Percentiles rank a stretch among this genome's conserved stretches.
Evolutionary conservation across 2,329 filamentous ascomycete genomes (phyloP).

Genomic region (Salinomyces thailandicus): DNA sequence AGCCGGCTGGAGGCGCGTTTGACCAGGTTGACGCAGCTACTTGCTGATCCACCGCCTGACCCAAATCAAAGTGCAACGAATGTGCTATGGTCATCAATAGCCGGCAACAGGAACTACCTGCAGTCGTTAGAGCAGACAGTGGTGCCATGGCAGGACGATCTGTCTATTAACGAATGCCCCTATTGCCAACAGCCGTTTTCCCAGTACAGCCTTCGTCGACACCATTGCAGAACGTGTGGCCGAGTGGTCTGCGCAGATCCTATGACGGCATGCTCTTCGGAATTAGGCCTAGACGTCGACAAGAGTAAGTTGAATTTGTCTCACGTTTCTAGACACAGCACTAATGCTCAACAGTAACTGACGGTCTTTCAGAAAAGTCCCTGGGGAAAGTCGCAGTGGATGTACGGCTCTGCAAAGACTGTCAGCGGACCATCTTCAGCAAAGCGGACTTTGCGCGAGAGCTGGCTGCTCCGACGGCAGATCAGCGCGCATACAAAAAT

Average conservation of each 20-base stretch:
- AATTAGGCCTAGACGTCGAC: conserved; percentile 70
- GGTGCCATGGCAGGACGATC: conserved; percentile 91
- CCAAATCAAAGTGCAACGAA: conserved; percentile 35
- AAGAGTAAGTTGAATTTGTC: conserved; percentile 38
- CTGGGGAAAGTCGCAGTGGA: conserved; percentile 57
- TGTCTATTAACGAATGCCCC: conserved; percentile 67
- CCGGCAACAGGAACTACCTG: conserved; percentile 58
- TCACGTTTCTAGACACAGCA: conserved; percentile 20
- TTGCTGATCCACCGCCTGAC: conserved; percentile 61
- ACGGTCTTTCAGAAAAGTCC: conserved; percentile 30
- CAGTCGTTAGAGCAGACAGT: conserved; percentile 83
- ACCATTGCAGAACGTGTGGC: conserved; percentile 91
- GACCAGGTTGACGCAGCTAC: conserved; percentile 75
- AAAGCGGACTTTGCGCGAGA: conserved; percentile 70
- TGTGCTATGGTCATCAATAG: conserved; percentile 50
- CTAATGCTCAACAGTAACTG: conserved; percentile 22
- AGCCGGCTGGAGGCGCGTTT: conserved; percentile 84
- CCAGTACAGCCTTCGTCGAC: conserved; percentile 80
- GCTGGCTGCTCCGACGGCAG: conserved; percentile 55
- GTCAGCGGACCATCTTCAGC: conserved; percentile 60
- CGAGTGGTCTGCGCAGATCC: conserved; percentile 85
- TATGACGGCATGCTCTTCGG: conserved; percentile 71
- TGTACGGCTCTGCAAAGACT: conserved; percentile 86
- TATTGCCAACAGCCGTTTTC: conserved; percentile 96
- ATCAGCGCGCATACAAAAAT: conserved; percentile 73